A percentile compares a stretch with the other conserved stretches of the same genome.
Evolutionary conservation across 495 filamentous ascomycete species (phyloP).

Genomic region (Niebla homalea): DNA sequence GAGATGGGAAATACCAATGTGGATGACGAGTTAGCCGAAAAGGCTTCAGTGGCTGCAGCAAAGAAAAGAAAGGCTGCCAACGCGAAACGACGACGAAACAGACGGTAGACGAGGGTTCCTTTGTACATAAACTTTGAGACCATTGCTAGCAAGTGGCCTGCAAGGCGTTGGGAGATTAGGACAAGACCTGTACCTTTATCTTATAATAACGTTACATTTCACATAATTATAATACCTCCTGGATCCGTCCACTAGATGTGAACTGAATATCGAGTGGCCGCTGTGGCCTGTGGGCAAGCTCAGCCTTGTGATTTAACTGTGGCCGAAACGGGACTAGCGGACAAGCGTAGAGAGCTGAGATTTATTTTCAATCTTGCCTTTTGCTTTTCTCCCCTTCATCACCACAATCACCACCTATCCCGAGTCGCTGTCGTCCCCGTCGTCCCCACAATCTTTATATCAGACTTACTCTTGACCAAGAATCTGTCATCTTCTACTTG

Average conservation of each 20-base stretch:
- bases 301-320: no score
- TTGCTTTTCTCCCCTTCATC: neutral
- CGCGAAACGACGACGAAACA: conserved; percentile 6
- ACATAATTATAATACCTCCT: no score
- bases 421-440: neutral
- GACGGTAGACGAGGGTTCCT: neutral
- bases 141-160: no score
- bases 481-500: neutral
- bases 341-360: no score
- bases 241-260: no score
- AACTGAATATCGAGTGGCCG: no score
- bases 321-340: no score
- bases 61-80: conserved; percentile 10
- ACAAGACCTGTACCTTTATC: no score
- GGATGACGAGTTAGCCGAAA: neutral
- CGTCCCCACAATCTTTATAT: neutral
- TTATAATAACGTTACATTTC: no score
- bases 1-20: neutral
- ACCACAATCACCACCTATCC: neutral
- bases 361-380: no score
- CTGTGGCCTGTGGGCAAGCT: no score
- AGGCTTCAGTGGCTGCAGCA: conserved; percentile 1
- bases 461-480: neutral
- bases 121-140: neutral
- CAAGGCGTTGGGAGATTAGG: no score